These are phyloP conservation scores for Leucocoprinus leucothites DNA, from an alignment of 768 basidiomycete species.

Conservation along the genomic window DNA sequence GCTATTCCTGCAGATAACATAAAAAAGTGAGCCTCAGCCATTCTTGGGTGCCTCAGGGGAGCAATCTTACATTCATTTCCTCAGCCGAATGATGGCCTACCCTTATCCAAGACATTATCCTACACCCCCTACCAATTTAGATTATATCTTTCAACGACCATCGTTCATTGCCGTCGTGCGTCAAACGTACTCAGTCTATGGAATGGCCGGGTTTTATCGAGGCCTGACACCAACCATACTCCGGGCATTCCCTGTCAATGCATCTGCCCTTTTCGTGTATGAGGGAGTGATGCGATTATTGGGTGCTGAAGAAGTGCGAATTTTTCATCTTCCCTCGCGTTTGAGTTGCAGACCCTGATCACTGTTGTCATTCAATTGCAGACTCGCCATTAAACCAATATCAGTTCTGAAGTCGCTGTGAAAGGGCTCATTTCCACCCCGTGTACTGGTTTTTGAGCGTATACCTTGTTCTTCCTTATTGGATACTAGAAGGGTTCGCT, in stretches of 20 bases:
- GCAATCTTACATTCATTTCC: slow-evolving; percentile 10
- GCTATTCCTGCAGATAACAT: slow-evolving; percentile 77
- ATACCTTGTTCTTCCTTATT: no score
- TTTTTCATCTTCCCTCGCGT: slow-evolving; percentile 10
- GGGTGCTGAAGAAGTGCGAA: slow-evolving; percentile 62
- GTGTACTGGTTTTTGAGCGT: no score
- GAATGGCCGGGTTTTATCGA: slow-evolving; percentile 56
- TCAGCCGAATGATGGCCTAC: slow-evolving; percentile 64
- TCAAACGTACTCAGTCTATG: slow-evolving; percentile 51
- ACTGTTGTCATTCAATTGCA: slow-evolving; percentile 21
- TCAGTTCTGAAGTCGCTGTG: neutral
- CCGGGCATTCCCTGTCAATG: slow-evolving; percentile 77
- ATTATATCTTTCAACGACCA: slow-evolving; percentile 28
- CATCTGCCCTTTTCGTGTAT: slow-evolving; percentile 76
- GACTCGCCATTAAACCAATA: slow-evolving; percentile 37
- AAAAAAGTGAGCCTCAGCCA: slow-evolving; percentile 58
- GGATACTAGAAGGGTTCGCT: neutral
- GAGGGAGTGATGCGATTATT: slow-evolving; percentile 66
- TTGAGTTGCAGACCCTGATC: slow-evolving; percentile 3
- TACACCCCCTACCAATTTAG: slow-evolving; percentile 21
- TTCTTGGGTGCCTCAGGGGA: neutral
- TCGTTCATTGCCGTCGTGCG: slow-evolving; percentile 50
- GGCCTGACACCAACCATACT: slow-evolving; percentile 67
- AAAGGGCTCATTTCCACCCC: no score
- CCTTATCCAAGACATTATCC: slow-evolving; percentile 46